These are phyloP conservation scores for Lactuca saligna DNA, from an alignment of 129 eudicot species.

Conservation along the genomic window DNA sequence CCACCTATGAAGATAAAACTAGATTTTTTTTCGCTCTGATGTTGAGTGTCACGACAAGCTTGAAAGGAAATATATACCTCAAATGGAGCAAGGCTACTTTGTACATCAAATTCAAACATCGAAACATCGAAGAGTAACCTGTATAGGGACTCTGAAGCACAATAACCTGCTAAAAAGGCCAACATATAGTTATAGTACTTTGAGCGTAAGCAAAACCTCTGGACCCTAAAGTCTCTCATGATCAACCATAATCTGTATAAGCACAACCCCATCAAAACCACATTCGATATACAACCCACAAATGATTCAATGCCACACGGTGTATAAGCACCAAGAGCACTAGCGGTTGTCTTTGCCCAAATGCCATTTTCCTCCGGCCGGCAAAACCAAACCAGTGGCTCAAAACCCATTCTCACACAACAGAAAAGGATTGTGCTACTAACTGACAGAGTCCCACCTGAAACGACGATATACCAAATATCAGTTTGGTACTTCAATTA, in stretches of 20 bases:
- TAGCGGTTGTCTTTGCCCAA: conserved; percentile 59
- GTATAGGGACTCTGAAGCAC: conserved; percentile 54
- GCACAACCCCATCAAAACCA: conserved; percentile 52
- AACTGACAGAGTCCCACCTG: conserved; percentile 21
- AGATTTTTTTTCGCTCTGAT: too few species aligned
- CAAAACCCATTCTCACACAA: conserved; percentile 38
- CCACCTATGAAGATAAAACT: too few species aligned
- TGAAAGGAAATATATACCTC: conserved; percentile 46
- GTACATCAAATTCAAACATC: conserved; percentile 46
- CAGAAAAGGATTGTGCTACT: background rate
- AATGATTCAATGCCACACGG: conserved; percentile 60
- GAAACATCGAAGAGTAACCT: conserved; percentile 54
- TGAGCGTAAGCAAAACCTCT: conserved; percentile 51
- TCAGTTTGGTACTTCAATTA: conserved; percentile 2
- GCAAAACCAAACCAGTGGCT: conserved; percentile 68
- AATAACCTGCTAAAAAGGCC: conserved; percentile 57
- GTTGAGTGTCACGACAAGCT: background rate
- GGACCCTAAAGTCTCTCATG: conserved; percentile 34
- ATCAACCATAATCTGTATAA: conserved; percentile 62
- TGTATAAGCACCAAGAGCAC: conserved; percentile 69
- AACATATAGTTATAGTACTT: conserved; percentile 45
- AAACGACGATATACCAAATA: conserved; percentile 7
- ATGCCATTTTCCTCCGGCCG: conserved; percentile 57
- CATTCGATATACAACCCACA: conserved; percentile 51
- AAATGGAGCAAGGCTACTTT: conserved; percentile 56